phyloP scores from a whole-genome alignment of 2,329 filamentous ascomycete species.

The Sporothrix euskadiensis region DNA sequence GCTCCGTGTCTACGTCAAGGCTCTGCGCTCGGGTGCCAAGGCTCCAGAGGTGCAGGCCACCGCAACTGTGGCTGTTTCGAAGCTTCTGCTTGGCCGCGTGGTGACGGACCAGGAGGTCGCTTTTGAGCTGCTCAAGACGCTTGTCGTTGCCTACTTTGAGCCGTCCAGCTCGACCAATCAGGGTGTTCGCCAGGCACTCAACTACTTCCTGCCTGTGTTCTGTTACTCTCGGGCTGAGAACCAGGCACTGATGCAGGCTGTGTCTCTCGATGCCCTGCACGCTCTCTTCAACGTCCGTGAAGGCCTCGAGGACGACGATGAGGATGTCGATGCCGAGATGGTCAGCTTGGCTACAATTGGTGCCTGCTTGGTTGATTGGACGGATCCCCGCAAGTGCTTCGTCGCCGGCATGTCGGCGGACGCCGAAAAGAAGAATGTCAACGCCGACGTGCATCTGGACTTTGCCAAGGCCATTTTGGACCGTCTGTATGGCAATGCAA shows the following conservation, averaged over 20 bases:
- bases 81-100: conserved; percentile 78
- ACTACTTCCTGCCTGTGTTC: conserved; percentile 94
- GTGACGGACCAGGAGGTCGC: conserved; percentile 68
- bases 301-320: conserved; percentile 71
- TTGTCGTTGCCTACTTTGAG: conserved; percentile 87
- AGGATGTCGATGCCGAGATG: conserved; percentile 74
- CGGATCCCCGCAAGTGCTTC: conserved; percentile 79
- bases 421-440: conserved; percentile 62
- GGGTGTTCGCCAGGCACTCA: conserved; percentile 78
- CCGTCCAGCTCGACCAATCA: conserved; percentile 79
- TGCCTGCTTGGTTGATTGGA: conserved; percentile 89
- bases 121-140: conserved; percentile 76
- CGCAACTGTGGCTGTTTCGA: conserved; percentile 78
- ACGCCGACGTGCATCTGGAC: conserved; percentile 77
- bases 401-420: conserved; percentile 45
- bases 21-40: conserved; percentile 67
- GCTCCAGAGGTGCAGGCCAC: conserved; percentile 76
- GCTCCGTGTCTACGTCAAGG: conserved; percentile 82
- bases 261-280: conserved; percentile 74
- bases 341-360: conserved; percentile 76
- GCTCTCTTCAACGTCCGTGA: conserved; percentile 72
- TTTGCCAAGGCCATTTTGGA: conserved; percentile 78
- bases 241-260: conserved; percentile 73
- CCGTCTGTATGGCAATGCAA: conserved; percentile 65
- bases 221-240: conserved; percentile 83